Evolutionary conservation across 192 early-diverging fungal species (phyloP), one percentile per base, ranked within the genome.

Genomic region (Pilobolus umbonatus): DNA sequence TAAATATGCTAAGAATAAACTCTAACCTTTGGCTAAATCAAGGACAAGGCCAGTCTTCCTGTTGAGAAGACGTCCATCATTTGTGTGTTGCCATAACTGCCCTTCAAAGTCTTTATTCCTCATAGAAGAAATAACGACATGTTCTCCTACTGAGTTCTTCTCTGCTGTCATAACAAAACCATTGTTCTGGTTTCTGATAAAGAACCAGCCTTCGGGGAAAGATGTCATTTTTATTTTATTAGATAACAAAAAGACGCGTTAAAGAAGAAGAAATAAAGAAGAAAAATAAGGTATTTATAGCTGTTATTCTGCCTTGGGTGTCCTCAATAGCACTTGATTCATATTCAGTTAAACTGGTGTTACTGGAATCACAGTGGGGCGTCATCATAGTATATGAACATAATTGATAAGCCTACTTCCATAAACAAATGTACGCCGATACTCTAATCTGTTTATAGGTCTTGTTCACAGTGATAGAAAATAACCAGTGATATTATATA

Each of bases 141-240:
- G 43, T n/a, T 59, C 45, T 25, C 57, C 57, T 32, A 17, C 21
- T 34, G 32, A n/a, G 45, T 17, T 30, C 7, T 59, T 59, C 15
- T 59, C 57, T 1, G 44, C 21, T 28, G 43, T 25, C 17, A 59
- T 38, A 5, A 48, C 32, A 7, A 38, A 59, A 29, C 30, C 42
- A 34, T 26, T 54, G 12, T 34, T 47, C 21, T 32, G 30, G 30
- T 55, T 63, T 48, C 47, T 63, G 14, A 63, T 63, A 36, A 63
- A 63, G 48, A 63, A 63, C 49, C 52, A 63, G n/a, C 61, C 61
- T 30, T 54, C 40, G 24, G 61, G 61, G 43, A 63, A 63, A 48
- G 54, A 38, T 24, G 51, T 24, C 51, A 53, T 53, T 35, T 53
- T 52, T 51, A 12, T 2, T 22, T 22, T 22, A 5, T 21, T 21